Evolutionary conservation across 208 protist genomes (phyloP), one percentile per base, ranked within the genome.

Genomic region (Perkinsela sp.): DNA sequence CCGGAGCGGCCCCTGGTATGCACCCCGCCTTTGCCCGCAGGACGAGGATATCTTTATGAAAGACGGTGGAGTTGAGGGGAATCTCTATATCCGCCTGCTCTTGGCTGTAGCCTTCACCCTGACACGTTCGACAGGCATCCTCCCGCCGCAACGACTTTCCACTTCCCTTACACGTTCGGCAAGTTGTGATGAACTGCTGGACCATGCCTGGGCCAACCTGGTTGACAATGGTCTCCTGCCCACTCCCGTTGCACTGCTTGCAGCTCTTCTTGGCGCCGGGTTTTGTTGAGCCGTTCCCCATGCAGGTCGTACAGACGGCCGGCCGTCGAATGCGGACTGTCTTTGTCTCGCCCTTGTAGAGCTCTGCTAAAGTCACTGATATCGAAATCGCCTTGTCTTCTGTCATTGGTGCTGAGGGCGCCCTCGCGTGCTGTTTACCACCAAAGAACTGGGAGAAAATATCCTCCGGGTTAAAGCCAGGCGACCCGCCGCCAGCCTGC

Each of bases 181-280:
- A 98, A 31, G 84, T 74, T 1, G 74, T 72, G 57, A 94, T 88
- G 1, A 92, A 78, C 80, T 97, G 93, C 77, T 94, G 89, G 32
- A 96, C 85, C 90, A 97, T 96, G 40, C 93, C 94, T 28, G 91
- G 90, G 0, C 90, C 94, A 75, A 97, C 79, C 72, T 94, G 92
- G 57, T 90, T 88, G 28, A 95, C 76, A 65, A 90, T 77, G 40
- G 96, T 80, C 2, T 88, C 78, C 67, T 94, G 78, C 32, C 96
- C 95, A 28, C 74, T 78, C 2, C 96, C 95, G 31, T 88, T 72
- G 77, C 95, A 98, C 32, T 86, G 69, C 1, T 80, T 72, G 77
- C 94, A 97, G 48, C 76, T 88, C 6, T 81, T 80, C 66, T 93
- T 89, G 68, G 80, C 80, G 30, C 78, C 85, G 65, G 88, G 79